Conservation (phyloP, 2,329 filamentous ascomycete species). For the Arachnopeziza araneosa region DNA sequence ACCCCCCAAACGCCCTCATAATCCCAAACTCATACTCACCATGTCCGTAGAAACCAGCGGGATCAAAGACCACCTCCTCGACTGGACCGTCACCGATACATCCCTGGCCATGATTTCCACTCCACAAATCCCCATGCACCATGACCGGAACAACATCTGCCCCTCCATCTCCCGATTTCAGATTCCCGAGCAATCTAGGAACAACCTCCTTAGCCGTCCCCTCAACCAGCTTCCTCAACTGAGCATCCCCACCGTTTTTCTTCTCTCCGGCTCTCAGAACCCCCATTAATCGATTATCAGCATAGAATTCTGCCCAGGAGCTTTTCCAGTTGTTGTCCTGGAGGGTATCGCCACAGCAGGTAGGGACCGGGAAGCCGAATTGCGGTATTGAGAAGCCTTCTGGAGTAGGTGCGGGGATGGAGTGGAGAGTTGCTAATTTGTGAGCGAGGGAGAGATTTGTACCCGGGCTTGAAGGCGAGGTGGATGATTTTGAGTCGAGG, state of each 20-base stretch:
- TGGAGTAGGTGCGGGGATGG: conserved; percentile 63
- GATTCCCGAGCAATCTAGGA: conserved; percentile 63
- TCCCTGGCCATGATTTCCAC: conserved; percentile 71
- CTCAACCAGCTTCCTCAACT: conserved; percentile 60
- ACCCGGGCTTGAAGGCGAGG: conserved; percentile 25
- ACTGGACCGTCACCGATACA: conserved; percentile 46
- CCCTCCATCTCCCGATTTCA: conserved; percentile 43
- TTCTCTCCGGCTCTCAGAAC: conserved; percentile 53
- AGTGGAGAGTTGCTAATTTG: conserved; percentile 76
- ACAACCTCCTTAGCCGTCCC: conserved; percentile 59
- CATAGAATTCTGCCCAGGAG: conserved; percentile 84
- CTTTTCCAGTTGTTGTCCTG: conserved; percentile 71
- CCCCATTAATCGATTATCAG: conserved; percentile 63
- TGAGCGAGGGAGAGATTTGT: conserved; percentile 58
- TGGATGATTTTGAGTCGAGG: conserved; percentile 32
- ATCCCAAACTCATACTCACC: conserved; percentile 88
- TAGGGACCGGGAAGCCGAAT: conserved; percentile 81
- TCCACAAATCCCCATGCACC: conserved; percentile 91
- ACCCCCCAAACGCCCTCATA: conserved; percentile 96
- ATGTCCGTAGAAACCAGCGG: conserved; percentile 77
- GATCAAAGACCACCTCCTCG: conserved; percentile 79
- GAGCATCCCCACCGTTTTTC: conserved; percentile 59
- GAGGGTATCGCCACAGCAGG: conserved; percentile 78
- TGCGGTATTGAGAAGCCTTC: conserved; percentile 51
- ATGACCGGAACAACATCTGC: conserved; percentile 65